These are phyloP conservation scores for Protomyces macrosporus DNA, from an alignment of 1,139 yeast genomes.

Conservation along the genomic window DNA sequence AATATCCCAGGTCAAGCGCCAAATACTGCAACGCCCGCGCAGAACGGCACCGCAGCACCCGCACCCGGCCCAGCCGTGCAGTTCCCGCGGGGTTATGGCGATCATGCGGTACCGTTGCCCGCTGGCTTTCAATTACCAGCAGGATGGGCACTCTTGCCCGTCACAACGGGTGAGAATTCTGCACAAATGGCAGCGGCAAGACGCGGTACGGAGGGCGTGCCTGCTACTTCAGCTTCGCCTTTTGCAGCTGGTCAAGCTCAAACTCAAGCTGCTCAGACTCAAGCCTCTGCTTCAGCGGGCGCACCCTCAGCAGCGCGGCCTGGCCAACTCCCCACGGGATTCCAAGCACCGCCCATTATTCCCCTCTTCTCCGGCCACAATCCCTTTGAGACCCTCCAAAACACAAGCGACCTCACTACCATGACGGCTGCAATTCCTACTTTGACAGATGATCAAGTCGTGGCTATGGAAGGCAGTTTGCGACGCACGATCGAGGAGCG, in stretches of 20 bases:
- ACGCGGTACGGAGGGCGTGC: not conserved
- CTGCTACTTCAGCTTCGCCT: not conserved
- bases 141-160: conserved; percentile 32
- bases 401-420: not conserved
- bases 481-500: conserved; percentile 20
- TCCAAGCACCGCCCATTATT: conserved; percentile 5
- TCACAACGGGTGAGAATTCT: not conserved
- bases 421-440: not conserved
- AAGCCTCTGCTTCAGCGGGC: not conserved
- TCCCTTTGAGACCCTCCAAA: not conserved
- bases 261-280: not conserved
- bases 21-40: not conserved
- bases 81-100: conserved; percentile 2
- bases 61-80: conserved; percentile 1
- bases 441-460: conserved; percentile 16
- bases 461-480: conserved; percentile 15
- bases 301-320: not conserved
- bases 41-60: not conserved
- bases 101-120: conserved; percentile 27
- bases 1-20: not conserved
- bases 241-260: not conserved
- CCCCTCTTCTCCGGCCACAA: not conserved
- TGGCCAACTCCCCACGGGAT: not conserved
- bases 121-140: conserved; percentile 30
- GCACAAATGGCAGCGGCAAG: not conserved